Evolutionary conservation across 441 rosid genomes (phyloP), one percentile per base, ranked within the genome.

Genomic region (Corymbia calophylla): DNA sequence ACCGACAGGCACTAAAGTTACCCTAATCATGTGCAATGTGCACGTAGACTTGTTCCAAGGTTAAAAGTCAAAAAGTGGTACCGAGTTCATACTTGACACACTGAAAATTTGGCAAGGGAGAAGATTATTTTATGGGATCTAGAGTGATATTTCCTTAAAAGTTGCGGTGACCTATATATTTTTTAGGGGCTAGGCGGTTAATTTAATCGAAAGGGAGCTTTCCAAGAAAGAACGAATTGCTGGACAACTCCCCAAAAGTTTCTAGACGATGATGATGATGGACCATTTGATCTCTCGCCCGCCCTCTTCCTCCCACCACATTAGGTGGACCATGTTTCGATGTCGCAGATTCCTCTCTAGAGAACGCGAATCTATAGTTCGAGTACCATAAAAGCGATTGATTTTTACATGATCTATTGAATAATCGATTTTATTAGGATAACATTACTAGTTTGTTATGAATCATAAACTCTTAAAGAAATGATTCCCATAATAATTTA

Each of bases 321-420:
- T 10, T 44, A 77, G 84, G 51, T 44, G 84, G 84, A 39, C 51
- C 51, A 44, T 77, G 18, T 39, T 70, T 18, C 12, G 51, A 44
- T 12, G 9, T 39, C 10, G 51, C 29, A 5, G n/a, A 44, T 21
- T 77, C 23, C 18, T 44, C 9, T 44, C 12, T 1, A 23, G 0
- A 2, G 1, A 4, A 44, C 5, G 3, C 1, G 10, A 39, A 44
- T 77, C 5, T n/a, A n/a, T n/a, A n/a, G n/a, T n/a, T n/a, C n/a
- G n/a, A n/a, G n/a, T n/a, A n/a, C n/a, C n/a, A n/a, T 39, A 25
- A 39, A 0, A 39, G 23, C 1, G 5, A 73, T 39, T 21, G 9
- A 73, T 73, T 73, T 73, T 39, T 35, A 16, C 0, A 3, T 0
- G 25, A 21, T 39, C 44, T 39, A 39, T 5, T 39, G 44, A 39